phyloP scores from a whole-genome alignment of 73 alveolate genomes.

The Symbiodinium natans region DNA sequence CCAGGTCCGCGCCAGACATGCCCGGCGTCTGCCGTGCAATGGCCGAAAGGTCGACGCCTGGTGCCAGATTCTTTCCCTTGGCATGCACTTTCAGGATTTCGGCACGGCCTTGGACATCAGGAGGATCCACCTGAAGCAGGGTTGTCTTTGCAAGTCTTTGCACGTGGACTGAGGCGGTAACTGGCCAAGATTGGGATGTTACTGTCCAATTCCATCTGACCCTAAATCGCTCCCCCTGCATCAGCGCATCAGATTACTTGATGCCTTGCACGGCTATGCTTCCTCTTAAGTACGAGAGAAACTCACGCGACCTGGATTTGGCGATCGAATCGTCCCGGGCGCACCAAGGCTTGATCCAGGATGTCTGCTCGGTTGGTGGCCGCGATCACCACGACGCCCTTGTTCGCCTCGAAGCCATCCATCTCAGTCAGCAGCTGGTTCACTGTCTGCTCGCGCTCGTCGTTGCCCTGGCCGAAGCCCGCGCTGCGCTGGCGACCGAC shows the following conservation, averaged over 20 bases:
- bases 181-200: too few relatives aligned
- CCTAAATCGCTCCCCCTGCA: too few relatives aligned
- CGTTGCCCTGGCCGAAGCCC: conserved; percentile 96
- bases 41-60: conserved; percentile 83
- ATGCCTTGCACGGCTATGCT: too few relatives aligned
- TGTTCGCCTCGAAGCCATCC: conserved; percentile 97
- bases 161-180: too few relatives aligned
- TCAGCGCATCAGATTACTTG: too few relatives aligned
- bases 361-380: conserved; percentile 96
- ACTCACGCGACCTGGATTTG: not conserved
- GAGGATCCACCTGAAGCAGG: conserved; percentile 98
- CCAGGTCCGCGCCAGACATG: conserved; percentile 97
- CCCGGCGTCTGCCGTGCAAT: conserved; percentile 86
- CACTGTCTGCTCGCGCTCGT: conserved; percentile 97
- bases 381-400: conserved; percentile 96
- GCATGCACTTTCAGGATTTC: conserved; percentile 96
- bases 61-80: conserved; percentile 88
- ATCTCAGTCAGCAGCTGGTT: conserved; percentile 97
- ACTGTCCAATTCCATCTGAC: too few relatives aligned
- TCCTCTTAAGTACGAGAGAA: too few relatives aligned
- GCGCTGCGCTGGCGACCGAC: conserved; percentile 97
- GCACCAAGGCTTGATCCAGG: conserved; percentile 93
- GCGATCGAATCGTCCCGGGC: conserved; percentile 96
- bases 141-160: too few relatives aligned
- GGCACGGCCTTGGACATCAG: conserved; percentile 96